phyloP scores from a whole-genome alignment of 2,329 filamentous ascomycete species.

The Aspergillus luchuensis region DNA sequence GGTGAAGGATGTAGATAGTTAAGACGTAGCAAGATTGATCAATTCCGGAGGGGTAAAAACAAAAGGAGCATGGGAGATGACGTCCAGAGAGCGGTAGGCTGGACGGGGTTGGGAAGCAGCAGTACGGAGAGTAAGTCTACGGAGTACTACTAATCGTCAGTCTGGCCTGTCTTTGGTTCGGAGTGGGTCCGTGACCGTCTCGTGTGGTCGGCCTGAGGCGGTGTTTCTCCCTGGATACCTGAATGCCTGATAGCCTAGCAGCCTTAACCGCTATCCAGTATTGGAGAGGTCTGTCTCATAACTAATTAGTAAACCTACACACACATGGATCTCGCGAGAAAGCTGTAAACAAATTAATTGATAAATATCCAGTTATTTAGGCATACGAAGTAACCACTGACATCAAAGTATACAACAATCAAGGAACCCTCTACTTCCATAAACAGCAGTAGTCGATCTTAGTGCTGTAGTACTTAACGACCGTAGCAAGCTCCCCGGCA shows the following conservation, averaged over 20 bases:
- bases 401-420: no score
- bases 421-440: no score
- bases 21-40: constrained; percentile 5
- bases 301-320: no score
- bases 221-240: background rate
- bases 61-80: constrained; percentile 16
- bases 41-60: constrained; percentile 16
- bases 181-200: background rate
- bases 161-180: background rate
- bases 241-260: constrained; percentile 6
- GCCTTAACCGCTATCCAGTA: background rate
- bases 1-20: constrained; percentile 19
- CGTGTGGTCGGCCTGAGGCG: background rate
- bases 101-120: background rate
- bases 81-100: constrained; percentile 14
- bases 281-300: no score
- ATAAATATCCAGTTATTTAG: no score
- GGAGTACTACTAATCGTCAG: no score
- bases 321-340: background rate
- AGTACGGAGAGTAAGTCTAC: no score
- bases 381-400: no score
- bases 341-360: background rate
- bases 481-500: constrained; percentile 15
- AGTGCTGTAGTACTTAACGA: no score
- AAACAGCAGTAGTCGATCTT: no score